Conservation (phyloP, 805 yeast genomes). For the Cyberlindnera americana region DNA sequence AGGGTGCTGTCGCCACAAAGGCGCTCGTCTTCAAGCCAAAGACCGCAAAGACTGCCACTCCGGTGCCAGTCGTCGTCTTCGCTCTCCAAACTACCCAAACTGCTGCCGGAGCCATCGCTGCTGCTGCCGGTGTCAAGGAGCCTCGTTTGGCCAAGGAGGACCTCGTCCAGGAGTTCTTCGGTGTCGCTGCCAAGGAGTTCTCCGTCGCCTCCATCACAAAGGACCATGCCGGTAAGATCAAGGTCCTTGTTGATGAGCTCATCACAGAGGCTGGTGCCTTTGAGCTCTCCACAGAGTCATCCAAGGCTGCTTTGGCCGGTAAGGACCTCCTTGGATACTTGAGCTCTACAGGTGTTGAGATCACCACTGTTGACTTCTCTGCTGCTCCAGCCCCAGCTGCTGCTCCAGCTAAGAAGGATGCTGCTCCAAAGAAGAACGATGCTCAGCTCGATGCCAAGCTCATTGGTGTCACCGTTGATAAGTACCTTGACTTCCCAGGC, state of each 20-base stretch:
- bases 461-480: constrained; percentile 95
- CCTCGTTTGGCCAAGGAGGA: constrained; percentile 87
- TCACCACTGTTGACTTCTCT: constrained; percentile 51
- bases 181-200: constrained; percentile 55
- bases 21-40: constrained; percentile 87
- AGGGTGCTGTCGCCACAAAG: constrained; percentile 55
- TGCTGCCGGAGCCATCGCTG: constrained; percentile 62
- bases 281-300: constrained; percentile 47
- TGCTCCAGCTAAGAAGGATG: constrained; percentile 22
- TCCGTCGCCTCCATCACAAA: constrained; percentile 47
- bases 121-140: constrained; percentile 68
- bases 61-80: constrained; percentile 77
- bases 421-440: constrained; percentile 28
- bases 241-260: constrained; percentile 53
- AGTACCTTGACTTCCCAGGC: constrained; percentile 85
- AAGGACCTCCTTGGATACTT: constrained; percentile 44
- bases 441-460: constrained; percentile 80
- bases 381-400: constrained; percentile 36
- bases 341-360: constrained; percentile 47
- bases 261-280: constrained; percentile 30
- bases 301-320: constrained; percentile 50
- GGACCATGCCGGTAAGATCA: constrained; percentile 54
- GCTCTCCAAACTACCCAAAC: constrained; percentile 71
- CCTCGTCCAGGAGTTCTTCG: constrained; percentile 61
- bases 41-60: constrained; percentile 75